These are phyloP conservation scores for Trichopus zeylanicus DNA, from an alignment of 116 monocot species.

Conservation along the genomic window DNA sequence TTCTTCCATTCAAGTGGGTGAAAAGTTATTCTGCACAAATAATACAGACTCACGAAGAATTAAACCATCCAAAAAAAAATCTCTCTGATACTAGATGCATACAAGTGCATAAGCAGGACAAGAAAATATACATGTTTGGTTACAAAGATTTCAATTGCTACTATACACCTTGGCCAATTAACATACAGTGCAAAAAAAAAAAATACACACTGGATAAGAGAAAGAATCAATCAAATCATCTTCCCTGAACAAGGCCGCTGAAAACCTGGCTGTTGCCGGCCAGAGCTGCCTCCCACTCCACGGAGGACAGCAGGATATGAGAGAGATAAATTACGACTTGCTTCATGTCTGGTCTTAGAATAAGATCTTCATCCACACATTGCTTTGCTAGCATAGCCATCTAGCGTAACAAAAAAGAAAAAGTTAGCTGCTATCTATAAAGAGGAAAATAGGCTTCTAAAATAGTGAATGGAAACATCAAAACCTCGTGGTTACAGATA, in stretches of 20 bases:
- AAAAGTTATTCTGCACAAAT: not conserved
- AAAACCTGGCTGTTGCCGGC: slow-evolving; percentile 98
- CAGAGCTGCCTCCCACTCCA: slow-evolving; percentile 90
- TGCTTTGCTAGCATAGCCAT: slow-evolving; percentile 86
- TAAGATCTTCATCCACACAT: slow-evolving; percentile 93
- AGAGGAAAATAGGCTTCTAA: too few species aligned
- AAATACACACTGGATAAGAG: not conserved
- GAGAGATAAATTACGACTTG: slow-evolving; percentile 85
- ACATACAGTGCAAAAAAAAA: not conserved
- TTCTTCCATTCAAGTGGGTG: not conserved
- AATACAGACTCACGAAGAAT: not conserved
- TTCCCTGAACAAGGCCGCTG: slow-evolving; percentile 92
- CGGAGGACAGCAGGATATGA: slow-evolving; percentile 78
- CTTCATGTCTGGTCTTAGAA: slow-evolving; percentile 87
- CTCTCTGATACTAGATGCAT: not conserved
- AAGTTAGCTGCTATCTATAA: not conserved
- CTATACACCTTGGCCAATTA: not conserved
- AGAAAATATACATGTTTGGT: not conserved
- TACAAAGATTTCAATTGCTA: not conserved
- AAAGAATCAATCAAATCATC: slow-evolving; percentile 26
- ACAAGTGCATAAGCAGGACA: not conserved
- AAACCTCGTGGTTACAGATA: too few species aligned
- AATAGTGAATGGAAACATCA: too few species aligned
- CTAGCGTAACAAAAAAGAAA: slow-evolving; percentile 16
- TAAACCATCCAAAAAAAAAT: not conserved